Evolutionary conservation across 1,284 basidiomycete species (phyloP).

Genomic region (Filobasidium uniguttulatum): DNA sequence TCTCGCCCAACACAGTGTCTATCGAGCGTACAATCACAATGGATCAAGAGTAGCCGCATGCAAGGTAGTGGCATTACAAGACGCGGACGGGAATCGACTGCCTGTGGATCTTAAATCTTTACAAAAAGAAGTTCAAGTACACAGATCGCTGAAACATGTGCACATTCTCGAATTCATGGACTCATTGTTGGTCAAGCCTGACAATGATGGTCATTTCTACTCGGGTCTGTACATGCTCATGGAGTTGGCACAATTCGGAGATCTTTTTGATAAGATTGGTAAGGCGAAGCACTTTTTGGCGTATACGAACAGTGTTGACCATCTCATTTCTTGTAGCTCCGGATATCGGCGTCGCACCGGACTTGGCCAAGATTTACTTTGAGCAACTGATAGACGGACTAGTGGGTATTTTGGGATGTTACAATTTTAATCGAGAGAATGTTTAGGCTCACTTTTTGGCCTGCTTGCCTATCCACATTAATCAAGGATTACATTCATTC

Average conservation of each 20-base stretch:
- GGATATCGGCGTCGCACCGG: slow-evolving; percentile 73
- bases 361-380: slow-evolving; percentile 85
- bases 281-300: slow-evolving; percentile 15
- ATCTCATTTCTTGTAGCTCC: slow-evolving; percentile 44
- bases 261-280: slow-evolving; percentile 98
- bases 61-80: slow-evolving; percentile 57
- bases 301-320: not conserved
- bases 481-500: slow-evolving; percentile 75
- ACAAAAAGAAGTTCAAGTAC: slow-evolving; percentile 88
- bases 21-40: slow-evolving; percentile 58
- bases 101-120: slow-evolving; percentile 52
- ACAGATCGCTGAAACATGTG: slow-evolving; percentile 62
- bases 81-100: slow-evolving; percentile 28
- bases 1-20: too few relatives aligned
- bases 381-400: slow-evolving; percentile 69
- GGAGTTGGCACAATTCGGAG: slow-evolving; percentile 84
- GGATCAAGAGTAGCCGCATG: slow-evolving; percentile 56
- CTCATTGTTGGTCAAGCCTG: slow-evolving; percentile 57
- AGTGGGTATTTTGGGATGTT: slow-evolving; percentile 22
- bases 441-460: slow-evolving; percentile 13
- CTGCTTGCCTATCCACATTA: too few relatives aligned
- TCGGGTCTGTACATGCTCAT: slow-evolving; percentile 84
- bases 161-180: slow-evolving; percentile 78
- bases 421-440: slow-evolving; percentile 39
- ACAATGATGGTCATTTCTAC: slow-evolving; percentile 47